Percentiles rank a stretch among this genome's conserved stretches.
Conservation (phyloP, 1,284 basidiomycete genomes). For the Ustilago sp. region DNA sequence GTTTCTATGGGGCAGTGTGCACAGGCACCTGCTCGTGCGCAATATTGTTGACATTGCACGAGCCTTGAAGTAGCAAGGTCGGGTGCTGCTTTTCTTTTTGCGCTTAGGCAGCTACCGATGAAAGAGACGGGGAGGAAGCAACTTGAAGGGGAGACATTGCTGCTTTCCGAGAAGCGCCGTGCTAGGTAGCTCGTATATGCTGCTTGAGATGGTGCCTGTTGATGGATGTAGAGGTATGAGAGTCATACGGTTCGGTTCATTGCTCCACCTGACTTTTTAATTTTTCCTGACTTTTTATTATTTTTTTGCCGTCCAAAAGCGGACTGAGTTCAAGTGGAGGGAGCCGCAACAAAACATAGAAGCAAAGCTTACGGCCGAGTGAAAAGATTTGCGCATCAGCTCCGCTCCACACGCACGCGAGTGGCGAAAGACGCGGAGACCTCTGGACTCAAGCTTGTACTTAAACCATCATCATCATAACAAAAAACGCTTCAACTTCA, state of each 20-base stretch:
- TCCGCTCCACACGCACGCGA: no score
- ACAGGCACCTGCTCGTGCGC: constrained; percentile 4
- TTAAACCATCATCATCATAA: no score
- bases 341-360: no score
- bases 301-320: constrained; percentile 17
- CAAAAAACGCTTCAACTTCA: no score
- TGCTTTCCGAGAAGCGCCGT: background rate
- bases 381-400: no score
- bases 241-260: background rate
- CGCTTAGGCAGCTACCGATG: background rate
- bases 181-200: background rate
- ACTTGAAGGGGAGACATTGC: background rate
- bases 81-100: background rate
- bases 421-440: no score
- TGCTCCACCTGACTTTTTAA: constrained; percentile 1
- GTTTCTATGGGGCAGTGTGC: background rate
- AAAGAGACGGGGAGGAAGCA: background rate
- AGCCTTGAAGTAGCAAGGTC: background rate
- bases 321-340: constrained; percentile 11
- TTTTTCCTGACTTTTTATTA: background rate
- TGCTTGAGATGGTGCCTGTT: background rate
- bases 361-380: no score
- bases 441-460: no score
- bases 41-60: constrained; percentile 5
- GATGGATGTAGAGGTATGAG: constrained; percentile 1